Conservation (phyloP, 495 filamentous ascomycete genomes). For the Talaromyces ruber region DNA sequence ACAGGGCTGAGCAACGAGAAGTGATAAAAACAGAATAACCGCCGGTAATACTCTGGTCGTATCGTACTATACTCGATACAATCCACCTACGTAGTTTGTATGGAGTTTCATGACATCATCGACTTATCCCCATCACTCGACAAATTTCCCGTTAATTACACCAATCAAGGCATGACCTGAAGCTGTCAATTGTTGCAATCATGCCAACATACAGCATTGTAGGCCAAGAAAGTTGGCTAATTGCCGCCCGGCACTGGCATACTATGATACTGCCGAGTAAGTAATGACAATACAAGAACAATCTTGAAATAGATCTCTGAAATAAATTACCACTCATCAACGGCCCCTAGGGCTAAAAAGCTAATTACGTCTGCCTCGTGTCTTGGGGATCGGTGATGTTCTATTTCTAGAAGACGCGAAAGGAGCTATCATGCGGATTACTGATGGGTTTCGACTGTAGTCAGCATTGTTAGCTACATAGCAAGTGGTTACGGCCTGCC, state of each 20-base stretch:
- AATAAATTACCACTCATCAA: background rate
- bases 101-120: background rate
- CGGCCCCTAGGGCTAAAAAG: background rate
- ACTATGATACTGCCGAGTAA: no score
- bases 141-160: background rate
- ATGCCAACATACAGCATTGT: background rate
- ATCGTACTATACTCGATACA: background rate
- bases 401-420: background rate
- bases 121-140: background rate
- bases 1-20: background rate
- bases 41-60: background rate
- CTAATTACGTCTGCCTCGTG: background rate
- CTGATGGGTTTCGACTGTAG: background rate
- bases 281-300: background rate
- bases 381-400: background rate
- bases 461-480: background rate
- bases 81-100: background rate
- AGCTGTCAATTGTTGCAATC: background rate
- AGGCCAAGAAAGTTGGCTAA: background rate
- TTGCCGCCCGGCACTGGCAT: background rate
- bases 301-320: no score
- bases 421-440: background rate
- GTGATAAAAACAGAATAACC: background rate
- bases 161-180: background rate
- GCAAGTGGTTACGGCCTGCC: background rate